A percentile compares a stretch with the other conserved stretches of the same genome.
These are phyloP conservation scores for Telfairia occidentalis DNA, from an alignment of 331 rosid genomes.

Conservation along the genomic window DNA sequence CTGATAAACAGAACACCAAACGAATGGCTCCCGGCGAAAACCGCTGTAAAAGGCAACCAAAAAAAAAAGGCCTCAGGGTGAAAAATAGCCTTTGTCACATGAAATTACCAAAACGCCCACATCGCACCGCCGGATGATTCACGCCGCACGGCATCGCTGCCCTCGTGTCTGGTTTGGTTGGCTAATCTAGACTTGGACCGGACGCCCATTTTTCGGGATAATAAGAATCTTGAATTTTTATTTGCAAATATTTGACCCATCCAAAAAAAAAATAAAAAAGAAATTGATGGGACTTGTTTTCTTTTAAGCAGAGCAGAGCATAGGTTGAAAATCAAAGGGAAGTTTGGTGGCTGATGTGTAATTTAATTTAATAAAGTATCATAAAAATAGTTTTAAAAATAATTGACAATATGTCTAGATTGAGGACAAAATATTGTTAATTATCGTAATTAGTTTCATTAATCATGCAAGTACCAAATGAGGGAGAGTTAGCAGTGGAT, in stretches of 20 bases:
- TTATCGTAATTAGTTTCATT: background rate
- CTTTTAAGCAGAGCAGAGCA: background rate
- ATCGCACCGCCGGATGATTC: background rate
- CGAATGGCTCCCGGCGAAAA: conserved; percentile 7
- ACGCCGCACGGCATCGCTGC: conserved; percentile 10
- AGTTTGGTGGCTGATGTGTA: background rate
- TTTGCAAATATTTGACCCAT: background rate
- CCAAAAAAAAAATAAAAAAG: background rate
- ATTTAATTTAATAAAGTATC: background rate
- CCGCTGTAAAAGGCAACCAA: background rate
- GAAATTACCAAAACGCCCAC: background rate
- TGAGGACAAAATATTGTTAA: background rate
- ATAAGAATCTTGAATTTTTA: background rate
- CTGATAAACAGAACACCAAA: conserved; percentile 16
- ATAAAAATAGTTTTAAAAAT: background rate
- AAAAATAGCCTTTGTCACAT: background rate
- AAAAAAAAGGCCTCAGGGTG: background rate
- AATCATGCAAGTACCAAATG: background rate
- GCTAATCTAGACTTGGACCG: background rate
- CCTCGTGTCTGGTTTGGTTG: background rate
- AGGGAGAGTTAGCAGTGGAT: background rate
- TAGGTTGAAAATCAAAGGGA: background rate
- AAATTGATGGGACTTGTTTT: background rate
- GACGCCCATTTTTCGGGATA: background rate
- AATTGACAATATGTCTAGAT: background rate